These are phyloP conservation scores for Paecilomyces formosus DNA, from an alignment of 2,329 filamentous ascomycete genomes.

Conservation along the genomic window DNA sequence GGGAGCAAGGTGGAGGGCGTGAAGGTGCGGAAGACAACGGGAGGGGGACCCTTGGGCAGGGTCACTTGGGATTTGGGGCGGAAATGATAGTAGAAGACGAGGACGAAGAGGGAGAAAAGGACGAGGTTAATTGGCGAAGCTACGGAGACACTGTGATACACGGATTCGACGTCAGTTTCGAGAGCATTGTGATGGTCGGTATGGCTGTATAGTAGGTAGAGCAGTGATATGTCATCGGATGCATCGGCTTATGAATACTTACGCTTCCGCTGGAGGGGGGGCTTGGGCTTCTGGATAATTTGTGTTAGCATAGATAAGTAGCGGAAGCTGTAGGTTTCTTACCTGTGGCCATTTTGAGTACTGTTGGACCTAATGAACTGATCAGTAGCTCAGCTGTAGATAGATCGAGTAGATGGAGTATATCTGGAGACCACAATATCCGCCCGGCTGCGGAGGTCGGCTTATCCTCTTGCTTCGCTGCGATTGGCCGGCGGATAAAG, in stretches of 20 bases:
- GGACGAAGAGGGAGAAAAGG: slow-evolving; percentile 50
- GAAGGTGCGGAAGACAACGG: slow-evolving; percentile 80
- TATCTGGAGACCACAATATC: not conserved
- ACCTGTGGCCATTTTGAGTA: not conserved
- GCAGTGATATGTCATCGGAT: too few relatives aligned
- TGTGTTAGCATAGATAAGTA: slow-evolving; percentile 3
- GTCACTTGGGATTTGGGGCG: slow-evolving; percentile 45
- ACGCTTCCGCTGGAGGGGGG: slow-evolving; percentile 27
- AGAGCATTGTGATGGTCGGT: slow-evolving; percentile 25
- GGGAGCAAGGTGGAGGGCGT: slow-evolving; percentile 77
- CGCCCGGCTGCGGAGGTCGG: not conserved
- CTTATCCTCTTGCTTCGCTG: not conserved
- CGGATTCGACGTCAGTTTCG: not conserved
- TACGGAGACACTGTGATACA: slow-evolving; percentile 42
- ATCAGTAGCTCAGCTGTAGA: not conserved
- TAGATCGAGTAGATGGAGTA: not conserved
- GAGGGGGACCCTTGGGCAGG: slow-evolving; percentile 49
- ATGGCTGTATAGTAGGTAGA: not conserved
- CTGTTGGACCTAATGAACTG: not conserved
- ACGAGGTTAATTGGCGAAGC: slow-evolving; percentile 56
- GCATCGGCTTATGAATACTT: slow-evolving; percentile 9
- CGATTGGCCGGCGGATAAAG: not conserved
- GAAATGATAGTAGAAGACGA: slow-evolving; percentile 53
- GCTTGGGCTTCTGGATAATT: slow-evolving; percentile 14
- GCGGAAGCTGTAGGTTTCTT: not conserved